These are phyloP conservation scores for Dryadomyces quercivorus DNA, from an alignment of 2,329 filamentous ascomycete species.

Conservation along the genomic window DNA sequence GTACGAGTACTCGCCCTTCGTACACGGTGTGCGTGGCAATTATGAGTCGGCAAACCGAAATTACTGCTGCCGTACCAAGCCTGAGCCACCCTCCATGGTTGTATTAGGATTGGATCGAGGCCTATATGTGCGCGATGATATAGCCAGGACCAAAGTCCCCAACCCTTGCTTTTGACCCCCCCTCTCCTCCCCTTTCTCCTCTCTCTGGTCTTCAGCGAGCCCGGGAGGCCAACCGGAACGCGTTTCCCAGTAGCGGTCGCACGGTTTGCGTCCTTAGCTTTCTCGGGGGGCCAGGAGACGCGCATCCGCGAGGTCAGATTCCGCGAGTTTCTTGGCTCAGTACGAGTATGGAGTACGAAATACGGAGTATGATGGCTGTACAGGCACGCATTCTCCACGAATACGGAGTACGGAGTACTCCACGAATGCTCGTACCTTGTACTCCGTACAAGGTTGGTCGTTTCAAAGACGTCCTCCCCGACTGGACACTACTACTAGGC, in stretches of 20 bases:
- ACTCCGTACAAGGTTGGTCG: no score
- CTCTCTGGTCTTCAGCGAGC: background rate
- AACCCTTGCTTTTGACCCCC: background rate
- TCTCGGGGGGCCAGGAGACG: background rate
- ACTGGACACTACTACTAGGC: no score
- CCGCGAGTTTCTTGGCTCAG: background rate
- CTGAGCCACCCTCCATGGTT: background rate
- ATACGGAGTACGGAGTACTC: background rate
- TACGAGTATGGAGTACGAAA: no score
- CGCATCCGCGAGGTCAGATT: background rate
- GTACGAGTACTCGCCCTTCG: background rate
- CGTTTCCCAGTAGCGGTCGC: background rate
- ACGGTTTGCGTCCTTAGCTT: background rate
- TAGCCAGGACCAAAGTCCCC: conserved; percentile 11
- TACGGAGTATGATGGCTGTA: no score
- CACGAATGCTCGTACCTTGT: no score
- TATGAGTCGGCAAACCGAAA: background rate
- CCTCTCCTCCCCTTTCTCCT: background rate
- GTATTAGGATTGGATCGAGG: background rate
- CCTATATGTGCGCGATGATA: conserved; percentile 22
- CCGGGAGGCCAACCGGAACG: background rate
- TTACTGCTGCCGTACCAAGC: background rate
- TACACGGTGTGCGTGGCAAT: background rate
- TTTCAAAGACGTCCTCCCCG: no score
- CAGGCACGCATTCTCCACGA: no score